These are phyloP conservation scores for Tillandsia leiboldiana DNA, from an alignment of 176 grass and related monocot genomes.

Conservation along the genomic window DNA sequence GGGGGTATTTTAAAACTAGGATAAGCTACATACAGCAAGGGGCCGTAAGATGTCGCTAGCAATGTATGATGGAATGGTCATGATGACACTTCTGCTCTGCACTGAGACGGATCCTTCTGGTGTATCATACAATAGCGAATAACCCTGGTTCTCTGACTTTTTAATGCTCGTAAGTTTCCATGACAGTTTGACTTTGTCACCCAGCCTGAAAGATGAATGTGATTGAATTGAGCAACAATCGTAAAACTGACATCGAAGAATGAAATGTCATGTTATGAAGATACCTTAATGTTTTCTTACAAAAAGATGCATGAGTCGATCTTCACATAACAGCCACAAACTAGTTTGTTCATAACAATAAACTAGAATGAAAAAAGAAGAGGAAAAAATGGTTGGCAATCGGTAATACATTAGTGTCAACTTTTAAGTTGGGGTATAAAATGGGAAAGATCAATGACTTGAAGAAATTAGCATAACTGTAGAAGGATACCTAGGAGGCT, in stretches of 20 bases:
- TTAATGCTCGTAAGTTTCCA: slow-evolving; percentile 82
- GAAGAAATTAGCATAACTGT: too few relatives aligned
- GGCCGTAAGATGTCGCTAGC: slow-evolving; percentile 74
- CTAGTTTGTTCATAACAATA: too few relatives aligned
- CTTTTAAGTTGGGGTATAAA: too few relatives aligned
- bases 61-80: slow-evolving; percentile 86
- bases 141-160: slow-evolving; percentile 59
- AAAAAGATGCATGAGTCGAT: too few relatives aligned
- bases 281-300: too few relatives aligned
- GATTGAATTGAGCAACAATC: neutral
- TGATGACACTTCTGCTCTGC: slow-evolving; percentile 65
- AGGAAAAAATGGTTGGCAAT: too few relatives aligned
- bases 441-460: too few relatives aligned
- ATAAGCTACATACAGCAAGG: slow-evolving; percentile 64
- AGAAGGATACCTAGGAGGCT: too few relatives aligned
- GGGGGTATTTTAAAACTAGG: neutral
- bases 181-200: slow-evolving; percentile 77
- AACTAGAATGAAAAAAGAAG: too few relatives aligned
- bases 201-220: slow-evolving; percentile 44
- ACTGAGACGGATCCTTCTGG: slow-evolving; percentile 57
- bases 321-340: too few relatives aligned
- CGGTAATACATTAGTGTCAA: too few relatives aligned
- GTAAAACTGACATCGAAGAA: neutral
- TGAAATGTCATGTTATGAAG: too few relatives aligned
- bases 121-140: slow-evolving; percentile 72